Evolutionary conservation across 768 basidiomycete genomes (phyloP), one percentile per base, ranked within the genome.

Genomic region (Gymnopilus junonius): DNA sequence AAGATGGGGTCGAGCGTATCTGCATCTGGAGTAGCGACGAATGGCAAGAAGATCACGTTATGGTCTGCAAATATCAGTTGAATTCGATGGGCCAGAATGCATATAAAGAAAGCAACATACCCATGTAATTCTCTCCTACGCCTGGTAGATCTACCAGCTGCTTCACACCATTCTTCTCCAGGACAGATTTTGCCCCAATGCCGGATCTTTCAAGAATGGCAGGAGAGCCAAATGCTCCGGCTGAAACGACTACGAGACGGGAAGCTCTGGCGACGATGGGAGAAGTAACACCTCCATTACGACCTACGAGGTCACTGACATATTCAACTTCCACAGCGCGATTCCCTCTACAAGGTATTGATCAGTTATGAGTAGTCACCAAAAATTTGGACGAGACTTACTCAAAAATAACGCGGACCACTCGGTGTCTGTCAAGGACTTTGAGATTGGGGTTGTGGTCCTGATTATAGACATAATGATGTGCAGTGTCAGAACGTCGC

Each of bases 81-180:
- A 42, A 45, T 34, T n/a, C 4, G 15, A 25, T 15, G 27, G n/a
- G 35, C 1, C 21, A 35, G 23, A 34, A 29, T 27, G 17, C 27
- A 43, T 20, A 21, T 10, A 2, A 6, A 35, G n/a, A 1, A 25
- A 15, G 20, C 23, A 10, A 58, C 70, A 39, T 55, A 83, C 86
- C 87, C 65, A 82, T 79, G 56, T 84, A 86, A 65, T 92, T 85
- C 69, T 90, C 88, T 11, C 93, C 92, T 0, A 95, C 92, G 17
- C 88, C 89, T 1, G 91, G 90, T 14, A 93, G 82, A 58, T 91
- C 85, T 14, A 90, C 80, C 27, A 85, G 54, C 61, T 80, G 77
- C 7, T 74, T 66, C 32, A 94, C 82, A 11, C 78, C 79, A 56
- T 83, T 75, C 34, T 74, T 75, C 40, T 81, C 68, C 40, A 93